These are phyloP conservation scores for Aspergillus sp. DNA, from an alignment of 2,329 filamentous ascomycete species.

Conservation along the genomic window DNA sequence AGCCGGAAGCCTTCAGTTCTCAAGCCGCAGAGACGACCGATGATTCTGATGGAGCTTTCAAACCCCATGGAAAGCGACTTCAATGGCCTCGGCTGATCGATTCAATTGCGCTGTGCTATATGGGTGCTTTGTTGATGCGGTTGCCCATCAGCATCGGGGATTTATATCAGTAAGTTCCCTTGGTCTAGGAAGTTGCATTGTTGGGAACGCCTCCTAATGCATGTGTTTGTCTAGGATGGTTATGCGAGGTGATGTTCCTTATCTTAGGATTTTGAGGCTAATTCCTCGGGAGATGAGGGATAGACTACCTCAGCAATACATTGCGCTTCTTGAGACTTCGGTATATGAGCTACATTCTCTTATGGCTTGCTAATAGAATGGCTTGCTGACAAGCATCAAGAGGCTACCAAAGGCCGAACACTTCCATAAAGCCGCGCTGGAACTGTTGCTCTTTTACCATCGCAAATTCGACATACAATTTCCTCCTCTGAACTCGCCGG, in stretches of 20 bases:
- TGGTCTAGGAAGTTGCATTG: neutral
- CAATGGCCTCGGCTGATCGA: conserved; percentile 61
- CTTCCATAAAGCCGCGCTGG: conserved; percentile 57
- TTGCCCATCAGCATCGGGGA: conserved; percentile 70
- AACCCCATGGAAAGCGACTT: conserved; percentile 26
- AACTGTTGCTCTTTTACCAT: conserved; percentile 56
- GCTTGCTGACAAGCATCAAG: conserved; percentile 11
- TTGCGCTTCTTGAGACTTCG: conserved; percentile 32
- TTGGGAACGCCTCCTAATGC: neutral
- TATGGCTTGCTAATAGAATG: neutral
- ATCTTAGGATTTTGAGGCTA: conserved; percentile 51
- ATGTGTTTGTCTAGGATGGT: conserved; percentile 21
- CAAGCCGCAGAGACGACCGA: conserved; percentile 46
- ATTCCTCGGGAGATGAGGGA: conserved; percentile 39
- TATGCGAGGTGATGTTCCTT: conserved; percentile 66
- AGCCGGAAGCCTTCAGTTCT: conserved; percentile 50
- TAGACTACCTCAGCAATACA: conserved; percentile 35
- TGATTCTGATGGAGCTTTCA: conserved; percentile 26
- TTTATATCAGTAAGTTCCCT: conserved; percentile 42
- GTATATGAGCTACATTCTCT: conserved; percentile 13
- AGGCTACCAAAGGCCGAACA: conserved; percentile 43
- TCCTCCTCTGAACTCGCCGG: conserved; percentile 62
- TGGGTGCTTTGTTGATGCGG: conserved; percentile 66
- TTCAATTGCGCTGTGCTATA: conserved; percentile 68
- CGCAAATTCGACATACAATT: conserved; percentile 61